Percentiles rank a stretch among this genome's conserved stretches.
Evolutionary conservation across 2,329 filamentous ascomycete genomes (phyloP).

Genomic region (Claviceps lovelessii): DNA sequence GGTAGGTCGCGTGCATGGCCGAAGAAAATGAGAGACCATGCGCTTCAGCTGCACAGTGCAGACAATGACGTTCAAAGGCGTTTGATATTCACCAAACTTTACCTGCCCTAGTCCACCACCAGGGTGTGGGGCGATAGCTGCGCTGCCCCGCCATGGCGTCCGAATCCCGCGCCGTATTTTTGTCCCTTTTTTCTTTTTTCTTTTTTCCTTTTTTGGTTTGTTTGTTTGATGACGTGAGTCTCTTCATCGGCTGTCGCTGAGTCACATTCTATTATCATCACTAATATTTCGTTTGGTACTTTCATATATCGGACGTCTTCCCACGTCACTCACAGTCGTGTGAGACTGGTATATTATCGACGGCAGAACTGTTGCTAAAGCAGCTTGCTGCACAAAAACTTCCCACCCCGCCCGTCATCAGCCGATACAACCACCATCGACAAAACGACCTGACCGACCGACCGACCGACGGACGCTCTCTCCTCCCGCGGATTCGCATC

Average conservation of each 20-base stretch:
- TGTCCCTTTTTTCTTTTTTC: background rate
- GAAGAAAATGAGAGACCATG: background rate
- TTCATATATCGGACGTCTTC: background rate
- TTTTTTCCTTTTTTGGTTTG: no score
- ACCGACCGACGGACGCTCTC: no score
- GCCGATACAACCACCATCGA: background rate
- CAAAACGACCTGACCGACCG: background rate
- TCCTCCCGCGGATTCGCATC: background rate
- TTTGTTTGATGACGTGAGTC: background rate
- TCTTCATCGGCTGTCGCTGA: background rate
- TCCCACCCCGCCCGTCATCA: no score
- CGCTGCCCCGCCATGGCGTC: slow-evolving; percentile 13
- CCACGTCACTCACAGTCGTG: no score
- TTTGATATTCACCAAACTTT: no score
- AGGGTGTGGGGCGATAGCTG: background rate
- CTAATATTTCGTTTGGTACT: background rate
- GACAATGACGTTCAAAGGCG: background rate
- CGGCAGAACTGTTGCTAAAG: background rate
- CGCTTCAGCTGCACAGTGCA: no score
- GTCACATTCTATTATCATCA: background rate
- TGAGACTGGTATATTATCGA: background rate
- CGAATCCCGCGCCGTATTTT: slow-evolving; percentile 5
- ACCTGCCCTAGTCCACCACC: background rate
- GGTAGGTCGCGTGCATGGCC: background rate
- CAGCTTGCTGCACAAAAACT: no score